Evolutionary conservation across 768 basidiomycete species (phyloP), one percentile per base, ranked within the genome.

Genomic region (Holtermanniella nyarrowii): DNA sequence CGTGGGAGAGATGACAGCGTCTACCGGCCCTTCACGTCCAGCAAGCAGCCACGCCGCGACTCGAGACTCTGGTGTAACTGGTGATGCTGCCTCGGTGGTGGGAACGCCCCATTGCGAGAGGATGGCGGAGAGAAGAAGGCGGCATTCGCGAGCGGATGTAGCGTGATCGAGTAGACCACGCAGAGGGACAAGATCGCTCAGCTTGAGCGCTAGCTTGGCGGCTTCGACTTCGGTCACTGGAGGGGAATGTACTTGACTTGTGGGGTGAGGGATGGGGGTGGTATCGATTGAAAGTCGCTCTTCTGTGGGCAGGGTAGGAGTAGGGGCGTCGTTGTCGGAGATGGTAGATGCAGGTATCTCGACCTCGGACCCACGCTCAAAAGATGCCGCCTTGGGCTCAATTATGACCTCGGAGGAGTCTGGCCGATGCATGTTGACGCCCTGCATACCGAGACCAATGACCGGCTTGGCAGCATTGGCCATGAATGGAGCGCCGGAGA

Each of bases 91-190:
- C 66, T 21, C 74, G 68, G 47, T 69, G 65, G 12, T 74, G 59
- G 42, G 68, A 76, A 76, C 62, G 16, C 80, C 80, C 48, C 77
- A 77, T 57, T 80, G 81, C 12, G 80, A 77, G 52, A 93, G 74
- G 73, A 86, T 84, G 76, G 88, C 85, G 56, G 87, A 83, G 24
- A 88, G 76, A 51, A 91, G 81, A 41, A 90, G 74, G 46, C 85
- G 84, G 65, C 88, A 89, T 74, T 93, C 89, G 54, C 83, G 81
- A 43, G 79, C 84, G 41, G 77, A 81, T 1, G 83, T 83, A 13
- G 88, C 87, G 46, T 74, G 78, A 7, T 77, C 70, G 16, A 91
- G 71, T 51, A 85, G 74, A 18, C 76, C 76, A 26, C 84, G 81
- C 73, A 93, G 78, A 46, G 87, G 82, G 11, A 75, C 73, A 22